Base-by-base conservation (phyloP, 148 eudicot species). In the Oxyria digyna region DNA sequence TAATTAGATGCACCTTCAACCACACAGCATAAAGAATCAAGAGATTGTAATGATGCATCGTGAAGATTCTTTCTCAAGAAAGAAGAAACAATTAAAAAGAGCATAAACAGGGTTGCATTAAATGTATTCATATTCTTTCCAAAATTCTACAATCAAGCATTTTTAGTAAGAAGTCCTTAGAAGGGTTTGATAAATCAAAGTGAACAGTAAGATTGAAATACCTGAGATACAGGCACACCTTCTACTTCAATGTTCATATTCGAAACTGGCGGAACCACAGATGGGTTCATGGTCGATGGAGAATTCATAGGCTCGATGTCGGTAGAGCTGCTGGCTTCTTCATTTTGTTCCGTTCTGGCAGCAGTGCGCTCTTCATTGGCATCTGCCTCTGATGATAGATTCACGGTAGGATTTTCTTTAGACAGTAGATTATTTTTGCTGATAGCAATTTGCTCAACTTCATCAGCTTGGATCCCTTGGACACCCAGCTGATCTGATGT, bases 281-380 rank as follows among this genome's bases (percentile, higher is more conserved):
- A 59, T 29, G 38, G 65, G 15, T 59, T 29, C 65, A 26, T 14
- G 38, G 20, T 13, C 27, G 38, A 59, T 29, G 65, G 65, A 31
- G 65, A 27, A 29, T 15, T 31, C 37, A 31, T 59, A 15, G 65
- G 17, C 37, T 59, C 35, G 2, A 59, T 29, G 37, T 27, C 37
- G 18, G 38, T 13, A 29, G 20, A 59, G 4, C 37, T 27, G 38
- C 35, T 15, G 20, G 37, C 65, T 29, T 59, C 65, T 0, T 59
- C 38, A 59, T 31, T n/a, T 31, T 59, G 65, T 27, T 59, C 65
- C 37, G 8, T 59, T 59, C 37, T 59, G 35, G 65, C 27, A 52
- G 62, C 65, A 59, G 37, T 31, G 6, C 38, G 6, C 65, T 59
- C 69, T 35, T 26, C 69, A 66, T 38, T 66, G 46, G 69, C 46